Evolutionary conservation across 1,284 basidiomycete species (phyloP), one percentile per base, ranked within the genome.

Genomic region (Chiua sp.): DNA sequence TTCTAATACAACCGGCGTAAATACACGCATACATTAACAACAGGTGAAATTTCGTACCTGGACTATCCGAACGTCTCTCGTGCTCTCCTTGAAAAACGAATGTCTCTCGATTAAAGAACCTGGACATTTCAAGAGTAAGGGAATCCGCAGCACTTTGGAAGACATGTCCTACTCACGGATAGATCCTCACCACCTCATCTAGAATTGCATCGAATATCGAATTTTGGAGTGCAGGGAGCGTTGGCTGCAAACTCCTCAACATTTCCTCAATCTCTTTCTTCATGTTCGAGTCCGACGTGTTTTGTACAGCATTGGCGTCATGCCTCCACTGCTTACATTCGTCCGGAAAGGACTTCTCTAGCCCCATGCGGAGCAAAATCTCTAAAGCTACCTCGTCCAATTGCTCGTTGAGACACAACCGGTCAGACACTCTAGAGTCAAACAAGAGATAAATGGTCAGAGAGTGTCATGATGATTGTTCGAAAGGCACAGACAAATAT

Each of bases 351-450:
- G 72, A 70, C 30, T 62, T 63, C 7, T 59, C 49, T 1, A 82
- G 68, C 0, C 76, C 78, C 4, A 59, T 35, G 2, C 68, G n/a
- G 35, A 75, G 35, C 23, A 82, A 64, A 1, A 73, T 66, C 1
- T 46, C 56, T 0, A 81, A 52, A 0, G 73, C 66, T 1, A 69
- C 65, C 2, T 74, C 70, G 11, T 69, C 63, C 20, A 81, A 44
- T 10, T 53, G 53, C 33, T 72, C 63, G 8, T 35, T 65, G 8
- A 82, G 39, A 4, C 53, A 48, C 28, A 82, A 65, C 8, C 62
- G 56, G 15, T 72, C 70, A 0, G 37, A 62, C 33, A 49, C 23
- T 12, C 78, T 80, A 12, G 20, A 42, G 20, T 32, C 3, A 10
- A 49, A 10, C 42, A 20, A 16, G 26, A 33, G 15, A 30, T 7